Conservation (phyloP, 805 yeast genomes). For the Scheffersomyces spartinae region DNA sequence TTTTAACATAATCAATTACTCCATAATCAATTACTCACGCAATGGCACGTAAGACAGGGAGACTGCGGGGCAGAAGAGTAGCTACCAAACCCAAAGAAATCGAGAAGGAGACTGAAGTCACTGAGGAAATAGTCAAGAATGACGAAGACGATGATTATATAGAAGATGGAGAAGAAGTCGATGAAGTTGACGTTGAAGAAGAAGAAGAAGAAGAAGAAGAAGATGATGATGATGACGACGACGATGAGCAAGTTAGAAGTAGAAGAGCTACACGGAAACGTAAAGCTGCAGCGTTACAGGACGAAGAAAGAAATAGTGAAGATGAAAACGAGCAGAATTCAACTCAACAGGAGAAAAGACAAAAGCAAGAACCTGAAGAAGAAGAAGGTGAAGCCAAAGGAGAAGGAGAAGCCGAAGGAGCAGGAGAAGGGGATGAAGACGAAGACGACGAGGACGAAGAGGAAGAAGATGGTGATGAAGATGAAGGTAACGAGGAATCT, state of each 20-base stretch:
- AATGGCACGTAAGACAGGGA: too few relatives aligned
- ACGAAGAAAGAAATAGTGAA: too few relatives aligned
- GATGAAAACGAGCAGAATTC: too few relatives aligned
- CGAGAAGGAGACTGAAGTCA: slow-evolving; percentile 2
- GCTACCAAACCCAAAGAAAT: not conserved
- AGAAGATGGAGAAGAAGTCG: slow-evolving; percentile 7
- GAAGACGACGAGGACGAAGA: slow-evolving; percentile 15
- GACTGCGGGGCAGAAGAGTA: too few relatives aligned
- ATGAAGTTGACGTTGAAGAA: slow-evolving; percentile 7
- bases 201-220: slow-evolving; percentile 13
- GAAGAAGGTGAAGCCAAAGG: slow-evolving; percentile 10
- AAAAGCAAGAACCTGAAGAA: slow-evolving; percentile 8
- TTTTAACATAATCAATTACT: too few relatives aligned
- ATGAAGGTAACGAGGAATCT: slow-evolving; percentile 5
- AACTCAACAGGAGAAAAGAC: slow-evolving; percentile 4
- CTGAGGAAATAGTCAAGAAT: slow-evolving; percentile 6
- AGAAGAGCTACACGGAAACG: slow-evolving; percentile 1
- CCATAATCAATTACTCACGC: too few relatives aligned
- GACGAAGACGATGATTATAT: slow-evolving; percentile 8
- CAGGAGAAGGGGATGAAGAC: slow-evolving; percentile 6
- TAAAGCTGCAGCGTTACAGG: too few relatives aligned
- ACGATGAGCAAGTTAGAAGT: slow-evolving; percentile 8
- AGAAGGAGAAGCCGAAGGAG: slow-evolving; percentile 7
- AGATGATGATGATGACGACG: slow-evolving; percentile 16
- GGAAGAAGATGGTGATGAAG: slow-evolving; percentile 9